Evolutionary conservation across 2,329 filamentous ascomycete genomes (phyloP), one percentile per base, ranked within the genome.

Genomic region (Monilinia polystroma): DNA sequence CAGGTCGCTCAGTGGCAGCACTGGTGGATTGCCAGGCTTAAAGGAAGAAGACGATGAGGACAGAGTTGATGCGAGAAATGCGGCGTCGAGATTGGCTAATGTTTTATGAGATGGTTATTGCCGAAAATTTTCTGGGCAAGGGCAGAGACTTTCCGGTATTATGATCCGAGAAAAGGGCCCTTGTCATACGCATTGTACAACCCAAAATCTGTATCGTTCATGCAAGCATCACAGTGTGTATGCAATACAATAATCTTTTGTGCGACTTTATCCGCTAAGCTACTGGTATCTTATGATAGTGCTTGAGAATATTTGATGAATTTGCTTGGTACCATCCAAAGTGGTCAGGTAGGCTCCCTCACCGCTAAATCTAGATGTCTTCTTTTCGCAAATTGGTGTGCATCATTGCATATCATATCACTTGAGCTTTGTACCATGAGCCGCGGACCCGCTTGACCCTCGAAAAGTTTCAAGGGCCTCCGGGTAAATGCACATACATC

Each of bases 31-130:
- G 72, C 81, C 83, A 67, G 85, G 86, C 29, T 78, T 90, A 59
- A 82, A 84, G 69, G 91, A 94, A 75, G 92, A 96, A 75, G 94
- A 93, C 71, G 91, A 97, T 74, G 93, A 97, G 74, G 95, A 99
- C 78, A 86, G 93, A 65, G 88, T 99, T 68, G 95, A 99, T 83
- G 95, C 95, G 53, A 87, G 91, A 78, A 99, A 98, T 80, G 95
- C 95, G 64, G 95, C 95, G 47, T 97, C 92, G 79, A 86, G 95
- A 76, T 82, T 99, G 80, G 64, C 64, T 66, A 66, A 66, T 53
- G 64, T 66, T 62, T 56, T 66, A 45, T 66, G 56, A 66, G 32
- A 45, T 45, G 26, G 32, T 29, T 18, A 62, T 35, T 52, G 49
- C n/a, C 38, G 63, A 58, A 16, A 43, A 32, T 32, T 26, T 62